A percentile compares a stretch with the other conserved stretches of the same genome.
Evolutionary conservation across 2,329 filamentous ascomycete genomes (phyloP).

Genomic region (Aspergillus niger): DNA sequence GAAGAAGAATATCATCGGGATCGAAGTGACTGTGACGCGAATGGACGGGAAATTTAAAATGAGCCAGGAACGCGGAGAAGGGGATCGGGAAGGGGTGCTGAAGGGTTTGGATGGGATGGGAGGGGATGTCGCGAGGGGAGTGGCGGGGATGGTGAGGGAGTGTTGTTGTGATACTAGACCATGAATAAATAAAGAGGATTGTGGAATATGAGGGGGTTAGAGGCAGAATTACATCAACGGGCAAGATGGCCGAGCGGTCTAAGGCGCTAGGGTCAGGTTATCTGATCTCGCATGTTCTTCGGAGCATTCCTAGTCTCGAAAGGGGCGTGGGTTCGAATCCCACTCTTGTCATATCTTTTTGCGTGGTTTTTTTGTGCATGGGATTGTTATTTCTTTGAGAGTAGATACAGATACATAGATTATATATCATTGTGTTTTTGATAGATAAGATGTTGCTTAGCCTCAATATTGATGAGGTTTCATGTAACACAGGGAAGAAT

Average conservation of each 20-base stretch:
- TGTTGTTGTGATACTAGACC: not conserved
- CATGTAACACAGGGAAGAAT: too few species aligned
- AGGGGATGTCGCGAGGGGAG: not conserved
- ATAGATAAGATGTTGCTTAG: too few species aligned
- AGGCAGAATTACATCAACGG: not conserved
- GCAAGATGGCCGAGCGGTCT: constrained; percentile 5
- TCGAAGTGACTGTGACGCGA: too few species aligned
- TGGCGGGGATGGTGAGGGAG: constrained; percentile 20
- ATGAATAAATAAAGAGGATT: too few species aligned
- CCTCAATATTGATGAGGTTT: too few species aligned
- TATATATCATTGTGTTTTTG: too few species aligned
- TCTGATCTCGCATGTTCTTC: not conserved
- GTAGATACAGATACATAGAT: not conserved
- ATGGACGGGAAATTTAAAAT: too few species aligned
- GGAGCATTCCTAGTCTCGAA: constrained; percentile 1
- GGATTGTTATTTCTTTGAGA: not conserved
- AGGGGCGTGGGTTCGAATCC: constrained; percentile 3
- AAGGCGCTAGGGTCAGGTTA: constrained; percentile 4
- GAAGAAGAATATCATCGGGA: too few species aligned
- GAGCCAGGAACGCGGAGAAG: too few species aligned
- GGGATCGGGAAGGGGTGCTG: constrained; percentile 58
- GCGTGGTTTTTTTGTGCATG: not conserved
- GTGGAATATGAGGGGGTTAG: not conserved
- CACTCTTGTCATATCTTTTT: constrained; percentile 3
- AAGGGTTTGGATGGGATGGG: constrained; percentile 51